Evolutionary conservation across 2,329 filamentous ascomycete species (phyloP).

Genomic region (Aspergillus caelatus): DNA sequence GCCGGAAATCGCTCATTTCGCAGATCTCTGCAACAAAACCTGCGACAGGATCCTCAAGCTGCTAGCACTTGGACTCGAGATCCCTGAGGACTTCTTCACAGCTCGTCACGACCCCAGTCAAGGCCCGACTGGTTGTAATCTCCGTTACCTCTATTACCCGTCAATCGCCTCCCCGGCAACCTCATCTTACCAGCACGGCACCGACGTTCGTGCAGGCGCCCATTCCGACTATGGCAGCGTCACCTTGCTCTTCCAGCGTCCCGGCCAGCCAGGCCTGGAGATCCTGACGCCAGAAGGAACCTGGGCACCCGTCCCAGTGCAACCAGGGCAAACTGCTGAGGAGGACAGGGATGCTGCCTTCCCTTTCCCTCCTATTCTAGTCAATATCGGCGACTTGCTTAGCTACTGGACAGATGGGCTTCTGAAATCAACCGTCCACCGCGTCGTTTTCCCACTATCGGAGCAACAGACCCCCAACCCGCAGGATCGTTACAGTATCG

Average conservation of each 20-base stretch:
- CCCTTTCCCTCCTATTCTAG: slow-evolving; percentile 68
- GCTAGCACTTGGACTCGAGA: slow-evolving; percentile 74
- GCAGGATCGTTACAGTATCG: slow-evolving; percentile 60
- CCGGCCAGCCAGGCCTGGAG: slow-evolving; percentile 83
- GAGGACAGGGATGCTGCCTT: slow-evolving; percentile 37
- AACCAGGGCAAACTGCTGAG: slow-evolving; percentile 44
- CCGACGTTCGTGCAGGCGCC: slow-evolving; percentile 82
- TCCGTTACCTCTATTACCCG: slow-evolving; percentile 76
- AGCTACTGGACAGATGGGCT: slow-evolving; percentile 91
- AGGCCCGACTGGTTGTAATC: slow-evolving; percentile 59
- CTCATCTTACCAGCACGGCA: slow-evolving; percentile 49
- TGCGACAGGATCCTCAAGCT: slow-evolving; percentile 74
- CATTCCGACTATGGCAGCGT: slow-evolving; percentile 82
- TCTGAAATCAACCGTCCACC: slow-evolving; percentile 83
- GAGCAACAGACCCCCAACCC: slow-evolving; percentile 40
- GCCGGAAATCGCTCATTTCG: slow-evolving; percentile 66
- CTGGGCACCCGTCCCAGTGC: slow-evolving; percentile 70
- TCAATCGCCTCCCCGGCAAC: slow-evolving; percentile 51
- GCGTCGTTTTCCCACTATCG: slow-evolving; percentile 72
- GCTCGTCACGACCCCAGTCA: slow-evolving; percentile 58
- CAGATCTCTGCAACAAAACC: slow-evolving; percentile 69
- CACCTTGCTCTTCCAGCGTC: slow-evolving; percentile 79
- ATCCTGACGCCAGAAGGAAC: slow-evolving; percentile 63
- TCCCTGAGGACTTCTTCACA: slow-evolving; percentile 61
- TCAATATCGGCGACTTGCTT: slow-evolving; percentile 72